Evolutionary conservation across 768 basidiomycete species (phyloP), one percentile per base, ranked within the genome.

Genomic region (Termitomyces sp.): DNA sequence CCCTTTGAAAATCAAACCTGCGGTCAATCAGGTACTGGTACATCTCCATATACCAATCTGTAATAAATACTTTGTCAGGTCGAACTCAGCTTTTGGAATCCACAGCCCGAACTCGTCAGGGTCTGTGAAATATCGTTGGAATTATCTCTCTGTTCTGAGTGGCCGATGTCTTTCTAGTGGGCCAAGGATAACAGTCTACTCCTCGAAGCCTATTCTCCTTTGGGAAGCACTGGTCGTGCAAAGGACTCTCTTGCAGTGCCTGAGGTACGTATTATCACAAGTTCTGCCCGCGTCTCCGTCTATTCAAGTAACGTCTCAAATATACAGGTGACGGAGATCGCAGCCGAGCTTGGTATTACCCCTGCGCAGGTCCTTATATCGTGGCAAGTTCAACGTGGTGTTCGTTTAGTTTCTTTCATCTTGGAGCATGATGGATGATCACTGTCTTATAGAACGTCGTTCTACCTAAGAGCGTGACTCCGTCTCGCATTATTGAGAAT

Each of bases 301-400:
- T 3, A 12, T 34, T 47, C 30, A 3, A 27, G 35, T 12, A n/a
- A 17, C 8, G 27, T 53, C 34, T 47, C 35, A 21, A 57, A 41
- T 7, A 37, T 37, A 7, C 12, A 83, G 77, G 77, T 87, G n/a
- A 76, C 79, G 63, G 67, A 72, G 39, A 82, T 88, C 56, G 85
- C 88, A 14, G 62, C 76, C 54, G 77, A 83, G 58, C 77, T 89
- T 53, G 79, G 80, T 3, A 83, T 90, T 52, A 88, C 86, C 3
- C 88, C 88, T 23, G 88, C 88, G 3, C 86, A 89, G 63, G 85
- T 84, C 27, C 73, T 88, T 49, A 82, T 89, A 63, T 85, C 83
- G 0, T 91, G 89, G 89, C 83, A 85, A 63, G 77, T 89, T 48
- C 88, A 88, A 68, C 82, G 87, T 19, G 88, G 89, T 10, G 85